Evolutionary conservation across 805 yeast genomes (phyloP).

Genomic region (Komagataella pastoris): DNA sequence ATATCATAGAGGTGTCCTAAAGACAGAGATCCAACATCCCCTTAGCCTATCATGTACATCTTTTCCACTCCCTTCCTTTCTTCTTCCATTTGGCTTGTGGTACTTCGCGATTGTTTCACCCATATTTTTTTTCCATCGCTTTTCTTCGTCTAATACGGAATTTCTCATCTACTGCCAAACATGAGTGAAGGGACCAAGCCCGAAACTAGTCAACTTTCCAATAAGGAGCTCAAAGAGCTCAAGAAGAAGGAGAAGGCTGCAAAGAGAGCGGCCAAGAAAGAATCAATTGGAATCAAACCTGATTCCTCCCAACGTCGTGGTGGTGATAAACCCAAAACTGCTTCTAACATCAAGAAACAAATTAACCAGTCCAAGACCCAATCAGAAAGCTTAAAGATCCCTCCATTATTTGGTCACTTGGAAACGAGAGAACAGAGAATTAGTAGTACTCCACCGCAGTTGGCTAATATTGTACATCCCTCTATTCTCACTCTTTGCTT

Average conservation of each 20-base stretch:
- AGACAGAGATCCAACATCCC: not conserved
- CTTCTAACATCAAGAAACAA: constrained; percentile 39
- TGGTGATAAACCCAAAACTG: constrained; percentile 27
- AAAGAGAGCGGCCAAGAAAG: constrained; percentile 80
- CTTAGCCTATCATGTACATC: not conserved
- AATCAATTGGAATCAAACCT: constrained; percentile 20
- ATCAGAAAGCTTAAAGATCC: constrained; percentile 31
- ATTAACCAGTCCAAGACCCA: constrained; percentile 35
- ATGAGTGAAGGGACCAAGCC: not conserved
- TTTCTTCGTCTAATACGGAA: not conserved
- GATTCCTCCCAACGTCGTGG: constrained; percentile 5
- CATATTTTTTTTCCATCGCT: not conserved
- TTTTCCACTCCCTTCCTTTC: not conserved
- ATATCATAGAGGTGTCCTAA: not conserved
- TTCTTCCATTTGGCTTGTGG: not conserved
- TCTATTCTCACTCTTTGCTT: constrained; percentile 66
- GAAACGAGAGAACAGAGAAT: constrained; percentile 70
- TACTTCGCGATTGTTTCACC: not conserved
- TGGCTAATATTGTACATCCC: constrained; percentile 74
- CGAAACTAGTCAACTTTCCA: constrained; percentile 25
- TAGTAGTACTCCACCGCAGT: constrained; percentile 36
- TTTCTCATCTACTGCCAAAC: not conserved
- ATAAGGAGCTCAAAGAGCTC: constrained; percentile 76
- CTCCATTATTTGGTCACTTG: constrained; percentile 64
- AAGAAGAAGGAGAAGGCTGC: constrained; percentile 88